Evolutionary conservation across 805 yeast species (phyloP).

Genomic region (Zygosaccharomyces gambellarensis): DNA sequence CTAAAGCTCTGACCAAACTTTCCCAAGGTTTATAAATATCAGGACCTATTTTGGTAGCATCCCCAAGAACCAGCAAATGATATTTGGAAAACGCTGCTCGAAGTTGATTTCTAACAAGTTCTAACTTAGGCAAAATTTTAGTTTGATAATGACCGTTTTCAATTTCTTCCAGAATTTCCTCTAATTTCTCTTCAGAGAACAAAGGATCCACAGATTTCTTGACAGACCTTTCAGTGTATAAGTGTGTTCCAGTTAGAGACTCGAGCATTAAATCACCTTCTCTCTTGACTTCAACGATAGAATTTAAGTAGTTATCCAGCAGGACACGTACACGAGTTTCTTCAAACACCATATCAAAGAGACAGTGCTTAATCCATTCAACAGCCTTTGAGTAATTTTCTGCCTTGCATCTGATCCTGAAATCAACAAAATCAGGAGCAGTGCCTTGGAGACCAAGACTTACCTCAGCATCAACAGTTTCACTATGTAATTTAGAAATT

Average conservation of each 20-base stretch:
- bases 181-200: slow-evolving; percentile 55
- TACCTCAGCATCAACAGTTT: slow-evolving; percentile 57
- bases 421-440: slow-evolving; percentile 60
- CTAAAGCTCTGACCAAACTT: slow-evolving; percentile 17
- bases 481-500: slow-evolving; percentile 65
- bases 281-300: slow-evolving; percentile 37
- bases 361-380: slow-evolving; percentile 66
- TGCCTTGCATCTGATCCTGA: slow-evolving; percentile 56
- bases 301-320: slow-evolving; percentile 37
- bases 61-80: slow-evolving; percentile 69
- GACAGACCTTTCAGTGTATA: slow-evolving; percentile 57
- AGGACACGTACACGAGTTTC: slow-evolving; percentile 63
- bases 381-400: slow-evolving; percentile 64
- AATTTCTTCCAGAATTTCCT: slow-evolving; percentile 44
- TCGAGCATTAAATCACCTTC: slow-evolving; percentile 52
- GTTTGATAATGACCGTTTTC: slow-evolving; percentile 48
- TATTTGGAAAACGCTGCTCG: slow-evolving; percentile 48
- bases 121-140: slow-evolving; percentile 31
- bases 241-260: slow-evolving; percentile 52
- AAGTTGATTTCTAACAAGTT: slow-evolving; percentile 50
- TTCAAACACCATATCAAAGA: slow-evolving; percentile 67
- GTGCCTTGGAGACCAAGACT: slow-evolving; percentile 54
- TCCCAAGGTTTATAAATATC: slow-evolving; percentile 28
- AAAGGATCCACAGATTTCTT: slow-evolving; percentile 62
- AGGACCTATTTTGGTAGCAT: slow-evolving; percentile 43